Evolutionary conservation across 352 stramenopile genomes (phyloP).

Genomic region (Poterioochromonas sp.): DNA sequence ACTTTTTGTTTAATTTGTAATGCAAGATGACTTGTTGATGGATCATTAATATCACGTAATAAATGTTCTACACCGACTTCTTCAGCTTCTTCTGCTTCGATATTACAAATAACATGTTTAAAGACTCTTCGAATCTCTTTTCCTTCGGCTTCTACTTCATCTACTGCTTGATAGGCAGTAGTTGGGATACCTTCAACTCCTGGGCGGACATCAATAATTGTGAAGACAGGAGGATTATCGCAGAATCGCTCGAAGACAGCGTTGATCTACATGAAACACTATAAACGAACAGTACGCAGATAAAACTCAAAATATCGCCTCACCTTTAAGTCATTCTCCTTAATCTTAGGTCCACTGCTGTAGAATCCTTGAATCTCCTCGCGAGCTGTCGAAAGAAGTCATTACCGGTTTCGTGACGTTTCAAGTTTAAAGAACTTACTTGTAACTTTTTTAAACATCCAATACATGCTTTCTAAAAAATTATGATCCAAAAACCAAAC

Average conservation of each 20-base stretch:
- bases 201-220: constrained; percentile 95
- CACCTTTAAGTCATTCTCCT: constrained; percentile 77
- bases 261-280: constrained; percentile 11
- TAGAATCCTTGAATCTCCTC: constrained; percentile 85
- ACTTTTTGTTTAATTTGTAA: constrained; percentile 97
- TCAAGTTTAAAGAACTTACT: constrained; percentile 46
- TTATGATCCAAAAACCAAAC: constrained; percentile 99
- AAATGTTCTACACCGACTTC: constrained; percentile 96
- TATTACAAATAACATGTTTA: constrained; percentile 89
- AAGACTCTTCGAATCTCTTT: constrained; percentile 93
- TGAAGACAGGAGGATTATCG: constrained; percentile 69
- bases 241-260: constrained; percentile 9
- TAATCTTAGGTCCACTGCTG: constrained; percentile 90
- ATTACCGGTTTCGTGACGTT: no score
- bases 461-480: constrained; percentile 95
- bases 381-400: constrained; percentile 23
- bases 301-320: constrained; percentile 2
- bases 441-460: constrained; percentile 88
- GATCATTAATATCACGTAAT: constrained; percentile 98
- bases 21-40: constrained; percentile 93
- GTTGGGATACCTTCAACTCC: constrained; percentile 89
- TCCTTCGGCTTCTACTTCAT: constrained; percentile 88
- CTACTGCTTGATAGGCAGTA: constrained; percentile 89
- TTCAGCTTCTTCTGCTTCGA: constrained; percentile 87
- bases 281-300: neutral